Evolutionary conservation across 192 early-diverging fungal genomes (phyloP).

Genomic region (Polychytrium aggregatum): DNA sequence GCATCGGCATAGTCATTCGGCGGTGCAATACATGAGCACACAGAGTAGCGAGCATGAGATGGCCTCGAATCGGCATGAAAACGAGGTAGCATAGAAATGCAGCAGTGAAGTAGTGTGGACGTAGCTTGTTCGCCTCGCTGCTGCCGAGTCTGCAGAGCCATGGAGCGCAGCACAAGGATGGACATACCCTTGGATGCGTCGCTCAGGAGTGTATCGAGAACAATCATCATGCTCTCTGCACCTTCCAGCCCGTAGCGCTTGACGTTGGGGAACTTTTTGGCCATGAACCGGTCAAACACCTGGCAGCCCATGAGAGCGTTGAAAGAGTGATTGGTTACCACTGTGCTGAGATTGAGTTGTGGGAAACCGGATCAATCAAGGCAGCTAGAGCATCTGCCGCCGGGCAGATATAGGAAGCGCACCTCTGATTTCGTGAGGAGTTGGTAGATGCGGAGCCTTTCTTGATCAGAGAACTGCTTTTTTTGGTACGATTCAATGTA

Average conservation of each 20-base stretch:
- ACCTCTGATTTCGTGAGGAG: constrained; percentile 69
- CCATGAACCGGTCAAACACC: constrained; percentile 97
- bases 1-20: too few relatives aligned
- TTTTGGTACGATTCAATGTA: constrained; percentile 69
- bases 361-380: too few relatives aligned
- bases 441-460: constrained; percentile 67
- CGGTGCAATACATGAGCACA: too few relatives aligned
- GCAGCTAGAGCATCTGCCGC: too few relatives aligned
- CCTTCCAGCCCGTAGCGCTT: constrained; percentile 96
- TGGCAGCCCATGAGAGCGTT: constrained; percentile 8
- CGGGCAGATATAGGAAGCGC: constrained; percentile 3
- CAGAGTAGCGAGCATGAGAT: too few relatives aligned
- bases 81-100: too few relatives aligned
- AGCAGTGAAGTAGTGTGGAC: too few relatives aligned
- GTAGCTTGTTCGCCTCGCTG: too few relatives aligned
- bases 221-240: constrained; percentile 87
- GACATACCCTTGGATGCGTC: constrained; percentile 51
- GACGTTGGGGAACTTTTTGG: constrained; percentile 89
- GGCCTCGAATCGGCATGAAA: too few relatives aligned
- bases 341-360: too few relatives aligned
- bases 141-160: too few relatives aligned
- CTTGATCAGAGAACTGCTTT: constrained; percentile 34
- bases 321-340: neutral
- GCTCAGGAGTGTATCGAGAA: constrained; percentile 76
- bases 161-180: neutral